These are phyloP conservation scores for Lactarius evosmus DNA, from an alignment of 768 basidiomycete genomes.

Conservation along the genomic window DNA sequence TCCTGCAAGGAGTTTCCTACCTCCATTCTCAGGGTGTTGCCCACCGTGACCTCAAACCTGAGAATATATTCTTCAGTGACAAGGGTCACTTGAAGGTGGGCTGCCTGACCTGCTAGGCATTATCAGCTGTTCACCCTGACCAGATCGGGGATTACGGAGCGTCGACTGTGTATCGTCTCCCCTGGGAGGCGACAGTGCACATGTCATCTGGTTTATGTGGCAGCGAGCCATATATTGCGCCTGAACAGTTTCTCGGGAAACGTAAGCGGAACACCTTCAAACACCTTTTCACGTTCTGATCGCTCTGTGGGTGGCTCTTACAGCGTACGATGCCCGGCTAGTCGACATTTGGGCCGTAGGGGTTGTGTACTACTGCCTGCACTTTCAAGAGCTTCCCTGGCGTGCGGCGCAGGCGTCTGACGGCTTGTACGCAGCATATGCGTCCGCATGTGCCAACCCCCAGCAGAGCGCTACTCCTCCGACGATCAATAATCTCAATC, in stretches of 20 bases:
- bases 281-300: constrained; percentile 41
- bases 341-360: constrained; percentile 98
- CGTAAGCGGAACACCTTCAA: constrained; percentile 60
- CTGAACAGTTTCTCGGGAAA: constrained; percentile 95
- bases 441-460: constrained; percentile 48
- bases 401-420: constrained; percentile 87
- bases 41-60: constrained; percentile 97
- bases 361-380: constrained; percentile 97
- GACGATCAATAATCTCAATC: constrained; percentile 87
- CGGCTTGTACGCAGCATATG: constrained; percentile 76
- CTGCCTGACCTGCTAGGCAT: constrained; percentile 18
- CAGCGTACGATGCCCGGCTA: constrained; percentile 94
- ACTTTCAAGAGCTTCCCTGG: constrained; percentile 98
- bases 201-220: constrained; percentile 97
- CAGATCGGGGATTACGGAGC: constrained; percentile 99
- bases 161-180: constrained; percentile 97
- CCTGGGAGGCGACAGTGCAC: constrained; percentile 96
- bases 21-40: constrained; percentile 96
- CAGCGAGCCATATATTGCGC: constrained; percentile 98
- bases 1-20: constrained; percentile 83
- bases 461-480: constrained; percentile 47
- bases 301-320: constrained; percentile 20
- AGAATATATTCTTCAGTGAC: constrained; percentile 93
- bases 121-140: constrained; percentile 23
- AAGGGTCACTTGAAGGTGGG: constrained; percentile 89